Base-by-base conservation (phyloP, 257 asterid genomes). In the Solanum paucissectum region DNA sequence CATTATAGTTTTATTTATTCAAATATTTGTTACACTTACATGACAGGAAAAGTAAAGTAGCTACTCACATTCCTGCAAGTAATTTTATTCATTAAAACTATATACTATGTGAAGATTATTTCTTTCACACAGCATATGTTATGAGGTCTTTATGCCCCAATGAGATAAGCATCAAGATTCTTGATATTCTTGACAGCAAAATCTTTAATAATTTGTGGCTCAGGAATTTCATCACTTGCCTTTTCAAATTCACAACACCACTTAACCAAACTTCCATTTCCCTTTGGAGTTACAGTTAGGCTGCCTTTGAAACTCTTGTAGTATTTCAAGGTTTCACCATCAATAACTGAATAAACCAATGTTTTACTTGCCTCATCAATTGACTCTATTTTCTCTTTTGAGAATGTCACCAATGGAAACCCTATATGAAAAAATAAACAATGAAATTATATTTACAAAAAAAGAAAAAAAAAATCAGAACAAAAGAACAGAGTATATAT, bases 161-260 rank as follows among this genome's bases (percentile, higher is more conserved):
- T 92, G 85, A 95, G 87, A 86, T 89, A 94, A 87, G 94, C 96
- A 89, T 96, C 98, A 87, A 96, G 93, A 38, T 95, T 95, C 27
- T 90, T 83, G 92, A 96, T 94, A 82, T 87, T 94, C 81, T 95
- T 93, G 90, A 90, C 90, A 6, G 96, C 98, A 86, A 94, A 94
- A 34, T 96, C 98, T 90, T 86, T 94, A 84, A 96, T 89, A 87
- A 93, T 68, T 40, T 93, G 91, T 2, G 98, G 98, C 33, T 88
- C 90, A 2, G 98, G 98, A 38, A 92, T 79, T 23, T 95, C 93
- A 11, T 91, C 94, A 84, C 90, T 91, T 13, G 94, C 93, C 94
- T 93, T 96, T 16, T 93, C 94, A 42, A 91, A 96, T 44, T 92
- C 95, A 62, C 98, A 92, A 5, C 74, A 64, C 98, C 98, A 96